phyloP scores from a whole-genome alignment of 2,329 filamentous ascomycete genomes.

The Exserohilum turcica region DNA sequence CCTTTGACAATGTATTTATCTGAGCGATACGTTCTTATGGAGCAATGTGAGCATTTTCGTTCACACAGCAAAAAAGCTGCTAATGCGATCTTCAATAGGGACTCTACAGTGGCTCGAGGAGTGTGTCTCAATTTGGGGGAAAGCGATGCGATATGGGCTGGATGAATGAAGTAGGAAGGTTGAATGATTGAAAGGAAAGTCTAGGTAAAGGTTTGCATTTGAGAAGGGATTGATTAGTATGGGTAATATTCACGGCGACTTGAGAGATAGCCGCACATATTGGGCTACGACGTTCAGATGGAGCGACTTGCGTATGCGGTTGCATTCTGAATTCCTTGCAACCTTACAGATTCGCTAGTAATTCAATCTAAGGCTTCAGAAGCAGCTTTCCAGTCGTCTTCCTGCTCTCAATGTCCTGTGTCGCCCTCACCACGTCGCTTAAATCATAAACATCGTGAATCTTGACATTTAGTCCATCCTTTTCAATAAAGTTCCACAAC shows the following conservation, averaged over 20 bases:
- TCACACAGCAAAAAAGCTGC: slow-evolving; percentile 7
- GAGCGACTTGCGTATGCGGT: too few relatives aligned
- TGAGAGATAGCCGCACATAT: not conserved
- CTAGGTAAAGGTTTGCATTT: not conserved
- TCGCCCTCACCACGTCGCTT: slow-evolving; percentile 72
- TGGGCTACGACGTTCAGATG: too few relatives aligned
- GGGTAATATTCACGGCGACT: not conserved
- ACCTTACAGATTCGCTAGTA: too few relatives aligned
- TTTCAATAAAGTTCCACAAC: slow-evolving; percentile 72
- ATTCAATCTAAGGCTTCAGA: slow-evolving; percentile 61
- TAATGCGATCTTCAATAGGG: slow-evolving; percentile 16
- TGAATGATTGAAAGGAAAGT: too few relatives aligned
- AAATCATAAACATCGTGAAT: slow-evolving; percentile 80
- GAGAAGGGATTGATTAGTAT: too few relatives aligned
- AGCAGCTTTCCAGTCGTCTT: slow-evolving; percentile 85
- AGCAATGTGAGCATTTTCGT: slow-evolving; percentile 9
- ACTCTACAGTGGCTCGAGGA: slow-evolving; percentile 15
- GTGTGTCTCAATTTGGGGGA: slow-evolving; percentile 9
- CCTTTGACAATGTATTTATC: not conserved
- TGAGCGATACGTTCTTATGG: not conserved
- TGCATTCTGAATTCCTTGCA: too few relatives aligned
- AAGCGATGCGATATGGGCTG: not conserved
- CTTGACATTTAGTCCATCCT: slow-evolving; percentile 71
- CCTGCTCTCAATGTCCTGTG: slow-evolving; percentile 76
- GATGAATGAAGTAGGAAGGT: too few relatives aligned